Base-by-base conservation (phyloP, 1,284 basidiomycete genomes). In the Leccinum insolens region DNA sequence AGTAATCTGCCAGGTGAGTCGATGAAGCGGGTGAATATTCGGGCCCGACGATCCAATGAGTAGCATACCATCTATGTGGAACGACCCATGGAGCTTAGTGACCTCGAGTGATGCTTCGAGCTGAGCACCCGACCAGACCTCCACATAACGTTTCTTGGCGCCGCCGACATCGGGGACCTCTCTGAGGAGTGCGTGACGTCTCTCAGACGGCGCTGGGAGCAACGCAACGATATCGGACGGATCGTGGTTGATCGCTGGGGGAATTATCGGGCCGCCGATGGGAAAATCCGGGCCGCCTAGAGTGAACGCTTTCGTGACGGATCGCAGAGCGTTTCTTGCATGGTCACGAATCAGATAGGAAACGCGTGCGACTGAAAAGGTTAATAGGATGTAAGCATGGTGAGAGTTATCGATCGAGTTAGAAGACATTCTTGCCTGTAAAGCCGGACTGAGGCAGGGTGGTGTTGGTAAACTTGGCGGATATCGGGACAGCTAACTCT, bases 31-130 rank as follows among this genome's bases (percentile, higher is more conserved):
- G 55, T 63, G 44, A 66, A 62, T 14, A 41, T 11, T 17, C 15
- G 4, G 57, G 11, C 3, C 12, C 22, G 31, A 17, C 12, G 39
- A 5, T 14, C 5, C 1, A 61, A 9, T 37, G 76, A 25, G 39
- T 22, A 17, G 5, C 55, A 31, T 65, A 89, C 90, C 88, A 71
- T 91, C 90, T 3, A 83, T 79, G 69, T 89, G 88, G 72, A 91
- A 91, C 3, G 82, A 80, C 0, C 84, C 87, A 70, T 92, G 89
- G 2, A 74, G 71, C 34, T 87, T 83, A 1, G 88, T 86, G 22
- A 92, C 89, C 22, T 92, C 86, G 62, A 82, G 75, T 0, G 80
- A 82, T 0, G 76, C 79, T 61, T 85, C 81, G 2, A 87, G 69
- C 7, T 76, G 73, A 31, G 81, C 77, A 0, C 80, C 80, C 0